These are phyloP conservation scores for Posidonia oceanica DNA, from an alignment of 116 monocot species.

Conservation along the genomic window DNA sequence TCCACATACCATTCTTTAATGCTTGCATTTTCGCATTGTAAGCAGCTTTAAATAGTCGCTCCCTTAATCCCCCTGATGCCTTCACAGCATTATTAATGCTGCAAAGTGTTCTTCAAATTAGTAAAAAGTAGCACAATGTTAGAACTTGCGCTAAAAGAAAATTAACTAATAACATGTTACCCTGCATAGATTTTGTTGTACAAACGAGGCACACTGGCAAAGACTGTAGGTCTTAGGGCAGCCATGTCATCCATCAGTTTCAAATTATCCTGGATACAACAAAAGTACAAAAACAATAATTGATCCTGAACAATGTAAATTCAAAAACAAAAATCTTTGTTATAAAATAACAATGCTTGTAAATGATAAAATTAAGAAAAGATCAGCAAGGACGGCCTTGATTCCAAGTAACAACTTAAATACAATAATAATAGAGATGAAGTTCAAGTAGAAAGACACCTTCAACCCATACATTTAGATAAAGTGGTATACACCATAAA, in stretches of 20 bases:
- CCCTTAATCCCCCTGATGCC: constrained; percentile 68
- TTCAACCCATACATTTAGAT: no score
- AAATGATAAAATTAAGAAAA: neutral
- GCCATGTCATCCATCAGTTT: constrained; percentile 97
- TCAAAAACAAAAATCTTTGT: neutral
- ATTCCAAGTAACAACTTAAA: no score
- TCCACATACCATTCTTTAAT: constrained; percentile 47
- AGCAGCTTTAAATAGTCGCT: constrained; percentile 75
- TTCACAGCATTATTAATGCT: constrained; percentile 93
- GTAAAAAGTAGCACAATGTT: neutral
- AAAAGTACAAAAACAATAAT: neutral
- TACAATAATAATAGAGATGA: no score
- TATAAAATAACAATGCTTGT: constrained; percentile 1
- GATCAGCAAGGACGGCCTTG: neutral
- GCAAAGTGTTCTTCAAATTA: neutral
- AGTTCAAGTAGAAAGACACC: no score
- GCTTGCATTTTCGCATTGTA: constrained; percentile 88
- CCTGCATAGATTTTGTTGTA: constrained; percentile 97
- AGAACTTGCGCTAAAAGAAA: constrained; percentile 1
- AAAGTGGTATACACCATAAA: no score
- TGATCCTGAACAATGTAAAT: neutral
- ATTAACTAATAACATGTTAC: constrained; percentile 20
- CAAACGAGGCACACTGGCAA: constrained; percentile 85
- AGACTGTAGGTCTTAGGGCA: constrained; percentile 71
- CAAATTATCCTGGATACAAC: constrained; percentile 72